Evolutionary conservation across 768 basidiomycete species (phyloP).

Genomic region (Coprinopsis sp.): DNA sequence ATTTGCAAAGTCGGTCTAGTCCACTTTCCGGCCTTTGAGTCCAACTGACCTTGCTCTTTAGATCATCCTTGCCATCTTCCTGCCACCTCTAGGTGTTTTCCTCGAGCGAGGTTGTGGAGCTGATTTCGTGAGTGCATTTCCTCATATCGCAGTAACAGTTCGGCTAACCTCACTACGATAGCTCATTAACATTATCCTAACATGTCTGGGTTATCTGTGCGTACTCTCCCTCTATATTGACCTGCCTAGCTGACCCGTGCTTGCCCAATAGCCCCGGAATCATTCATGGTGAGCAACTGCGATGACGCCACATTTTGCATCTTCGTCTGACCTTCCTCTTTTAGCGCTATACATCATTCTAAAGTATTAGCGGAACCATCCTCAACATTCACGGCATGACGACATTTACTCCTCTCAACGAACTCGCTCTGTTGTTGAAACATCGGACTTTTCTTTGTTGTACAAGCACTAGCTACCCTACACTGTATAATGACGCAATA

Average conservation of each 20-base stretch:
- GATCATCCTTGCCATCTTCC: conserved; percentile 58
- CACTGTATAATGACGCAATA: neutral
- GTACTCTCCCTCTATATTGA: conserved; percentile 19
- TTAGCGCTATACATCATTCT: conserved; percentile 77
- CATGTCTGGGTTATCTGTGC: conserved; percentile 76
- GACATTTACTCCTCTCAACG: neutral
- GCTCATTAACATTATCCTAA: conserved; percentile 74
- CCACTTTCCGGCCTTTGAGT: conserved; percentile 1
- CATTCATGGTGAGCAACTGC: conserved; percentile 50
- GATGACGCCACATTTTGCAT: neutral
- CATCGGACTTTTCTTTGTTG: no score
- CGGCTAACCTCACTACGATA: conserved; percentile 14
- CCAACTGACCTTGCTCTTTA: conserved; percentile 23
- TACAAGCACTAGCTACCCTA: no score
- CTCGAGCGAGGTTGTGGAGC: conserved; percentile 79
- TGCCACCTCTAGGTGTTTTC: conserved; percentile 86
- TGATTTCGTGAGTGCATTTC: conserved; percentile 55
- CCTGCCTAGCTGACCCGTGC: neutral
- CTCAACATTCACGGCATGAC: neutral
- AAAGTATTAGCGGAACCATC: conserved; percentile 47
- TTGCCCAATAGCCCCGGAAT: conserved; percentile 58
- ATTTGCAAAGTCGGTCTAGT: conserved; percentile 63
- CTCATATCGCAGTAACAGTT: conserved; percentile 4
- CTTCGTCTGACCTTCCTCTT: conserved; percentile 13
- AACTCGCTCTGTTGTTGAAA: neutral